Evolutionary conservation across 768 basidiomycete species (phyloP).

Genomic region (Terana coerulea): DNA sequence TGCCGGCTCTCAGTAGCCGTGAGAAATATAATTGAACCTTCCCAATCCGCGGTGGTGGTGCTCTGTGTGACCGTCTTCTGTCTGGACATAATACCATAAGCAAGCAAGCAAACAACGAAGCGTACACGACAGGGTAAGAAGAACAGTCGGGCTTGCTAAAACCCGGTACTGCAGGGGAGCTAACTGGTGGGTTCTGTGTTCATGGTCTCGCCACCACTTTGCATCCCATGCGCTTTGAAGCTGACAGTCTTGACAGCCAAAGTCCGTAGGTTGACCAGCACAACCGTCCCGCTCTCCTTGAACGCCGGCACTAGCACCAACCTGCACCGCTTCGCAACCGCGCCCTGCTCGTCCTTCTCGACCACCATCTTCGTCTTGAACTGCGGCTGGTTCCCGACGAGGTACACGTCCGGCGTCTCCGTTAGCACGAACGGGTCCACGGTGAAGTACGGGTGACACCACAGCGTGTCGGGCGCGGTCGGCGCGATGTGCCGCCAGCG

Average conservation of each 20-base stretch:
- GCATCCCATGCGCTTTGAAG: conserved; percentile 45
- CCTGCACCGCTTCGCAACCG: conserved; percentile 46
- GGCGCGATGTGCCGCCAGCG: conserved; percentile 98
- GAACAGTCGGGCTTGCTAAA: too few relatives aligned
- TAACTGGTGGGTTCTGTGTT: background rate
- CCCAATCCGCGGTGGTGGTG: too few relatives aligned
- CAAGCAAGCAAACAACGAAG: too few relatives aligned
- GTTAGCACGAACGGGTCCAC: conserved; percentile 85
- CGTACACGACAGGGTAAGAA: background rate
- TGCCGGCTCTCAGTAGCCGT: too few relatives aligned
- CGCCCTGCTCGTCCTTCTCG: conserved; percentile 22
- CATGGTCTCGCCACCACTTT: conserved; percentile 11
- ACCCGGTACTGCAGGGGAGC: background rate
- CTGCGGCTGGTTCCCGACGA: conserved; percentile 85
- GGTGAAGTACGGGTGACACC: conserved; percentile 93
- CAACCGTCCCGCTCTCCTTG: conserved; percentile 70
- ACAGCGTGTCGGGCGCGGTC: conserved; percentile 96
- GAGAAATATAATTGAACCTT: too few relatives aligned
- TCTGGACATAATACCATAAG: too few relatives aligned
- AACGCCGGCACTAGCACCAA: conserved; percentile 83
- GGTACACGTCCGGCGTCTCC: conserved; percentile 86
- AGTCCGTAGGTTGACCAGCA: conserved; percentile 75
- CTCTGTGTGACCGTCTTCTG: background rate
- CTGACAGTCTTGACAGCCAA: conserved; percentile 63
- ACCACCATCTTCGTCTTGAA: conserved; percentile 73